These are phyloP conservation scores for Dactylorhiza incarnata DNA, from an alignment of 106 monocot species.

Conservation along the genomic window DNA sequence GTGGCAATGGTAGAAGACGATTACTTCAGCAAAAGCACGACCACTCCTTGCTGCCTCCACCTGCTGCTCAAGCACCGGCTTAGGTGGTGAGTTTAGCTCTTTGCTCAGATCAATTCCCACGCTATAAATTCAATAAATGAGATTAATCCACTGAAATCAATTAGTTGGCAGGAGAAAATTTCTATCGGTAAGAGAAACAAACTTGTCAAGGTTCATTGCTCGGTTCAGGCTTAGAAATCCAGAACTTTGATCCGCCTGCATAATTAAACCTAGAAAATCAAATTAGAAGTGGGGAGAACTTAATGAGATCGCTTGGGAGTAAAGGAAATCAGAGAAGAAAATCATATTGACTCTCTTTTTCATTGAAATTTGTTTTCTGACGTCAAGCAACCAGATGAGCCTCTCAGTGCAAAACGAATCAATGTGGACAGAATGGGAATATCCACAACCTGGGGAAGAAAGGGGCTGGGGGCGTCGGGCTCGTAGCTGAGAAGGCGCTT, in stretches of 20 bases:
- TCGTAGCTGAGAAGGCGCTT: slow-evolving; percentile 38
- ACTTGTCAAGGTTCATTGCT: slow-evolving; percentile 90
- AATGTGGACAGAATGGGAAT: background rate
- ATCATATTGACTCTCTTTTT: no score
- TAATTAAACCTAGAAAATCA: background rate
- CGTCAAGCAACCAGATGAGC: no score
- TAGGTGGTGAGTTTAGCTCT: slow-evolving; percentile 53
- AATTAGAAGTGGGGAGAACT: background rate
- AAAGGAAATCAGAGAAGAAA: background rate
- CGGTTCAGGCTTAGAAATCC: slow-evolving; percentile 89
- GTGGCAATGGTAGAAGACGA: background rate
- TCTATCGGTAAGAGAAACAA: background rate
- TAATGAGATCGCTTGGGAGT: no score
- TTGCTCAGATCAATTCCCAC: slow-evolving; percentile 77
- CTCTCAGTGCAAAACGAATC: no score
- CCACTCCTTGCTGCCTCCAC: slow-evolving; percentile 81
- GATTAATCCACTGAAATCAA: background rate
- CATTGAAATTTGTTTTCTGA: no score
- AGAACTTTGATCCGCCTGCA: slow-evolving; percentile 45
- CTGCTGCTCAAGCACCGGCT: slow-evolving; percentile 75
- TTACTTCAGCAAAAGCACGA: slow-evolving; percentile 47
- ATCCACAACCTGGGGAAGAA: slow-evolving; percentile 8
- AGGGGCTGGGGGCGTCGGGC: background rate
- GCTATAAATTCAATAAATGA: slow-evolving; percentile 25
- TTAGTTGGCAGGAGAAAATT: background rate